phyloP scores from a whole-genome alignment of 257 asterid genomes.

The Gynochthodes officinalis region DNA sequence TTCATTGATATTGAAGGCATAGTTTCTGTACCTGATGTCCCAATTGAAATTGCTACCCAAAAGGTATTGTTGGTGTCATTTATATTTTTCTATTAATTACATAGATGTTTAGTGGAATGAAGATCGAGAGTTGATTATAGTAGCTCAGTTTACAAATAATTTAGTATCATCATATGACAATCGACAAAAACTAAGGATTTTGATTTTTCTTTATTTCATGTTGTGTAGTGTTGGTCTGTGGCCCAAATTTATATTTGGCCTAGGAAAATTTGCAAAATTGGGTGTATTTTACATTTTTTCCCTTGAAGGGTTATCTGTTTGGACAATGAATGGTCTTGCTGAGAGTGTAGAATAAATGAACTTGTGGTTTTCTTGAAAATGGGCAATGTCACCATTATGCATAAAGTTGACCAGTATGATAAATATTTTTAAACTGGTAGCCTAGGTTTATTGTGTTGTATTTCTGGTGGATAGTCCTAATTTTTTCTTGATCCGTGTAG shows the following conservation, averaged over 20 bases:
- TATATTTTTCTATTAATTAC: background rate
- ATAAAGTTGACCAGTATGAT: background rate
- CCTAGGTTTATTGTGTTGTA: too few relatives aligned
- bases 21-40: conserved; percentile 53
- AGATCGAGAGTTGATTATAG: background rate
- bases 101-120: background rate
- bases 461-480: background rate
- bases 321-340: conserved; percentile 38
- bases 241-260: background rate
- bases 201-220: background rate
- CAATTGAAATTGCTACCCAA: conserved; percentile 75
- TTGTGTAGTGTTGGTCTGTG: background rate
- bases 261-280: too few relatives aligned
- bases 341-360: background rate
- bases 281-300: too few relatives aligned
- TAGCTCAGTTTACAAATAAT: background rate
- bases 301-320: background rate
- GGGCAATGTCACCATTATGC: background rate
- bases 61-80: conserved; percentile 46
- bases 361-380: background rate
- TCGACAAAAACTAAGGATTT: background rate
- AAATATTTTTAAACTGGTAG: background rate
- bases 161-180: background rate
- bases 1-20: conserved; percentile 71
- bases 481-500: conserved; percentile 26